These are phyloP conservation scores for Incumbomyces lentus DNA, from an alignment of 2,329 filamentous ascomycete genomes.

Conservation along the genomic window DNA sequence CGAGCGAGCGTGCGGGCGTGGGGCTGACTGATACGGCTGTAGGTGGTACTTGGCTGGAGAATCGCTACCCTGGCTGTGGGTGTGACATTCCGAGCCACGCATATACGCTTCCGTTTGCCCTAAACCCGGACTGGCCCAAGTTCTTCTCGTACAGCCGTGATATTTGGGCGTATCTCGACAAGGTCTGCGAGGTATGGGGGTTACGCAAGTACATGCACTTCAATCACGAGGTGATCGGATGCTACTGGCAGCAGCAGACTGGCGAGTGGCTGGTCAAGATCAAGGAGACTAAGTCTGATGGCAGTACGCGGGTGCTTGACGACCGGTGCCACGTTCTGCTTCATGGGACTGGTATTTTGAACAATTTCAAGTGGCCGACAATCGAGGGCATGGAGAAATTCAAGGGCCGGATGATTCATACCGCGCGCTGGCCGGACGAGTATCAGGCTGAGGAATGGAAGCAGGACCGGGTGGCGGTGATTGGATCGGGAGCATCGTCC, in stretches of 20 bases:
- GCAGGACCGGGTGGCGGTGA: slow-evolving; percentile 19
- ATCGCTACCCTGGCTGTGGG: slow-evolving; percentile 6
- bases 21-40: too few species aligned
- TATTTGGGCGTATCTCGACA: slow-evolving; percentile 35
- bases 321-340: slow-evolving; percentile 36
- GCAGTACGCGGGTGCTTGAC: slow-evolving; percentile 29
- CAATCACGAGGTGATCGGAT: slow-evolving; percentile 37
- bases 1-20: too few species aligned
- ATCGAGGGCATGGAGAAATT: slow-evolving; percentile 22
- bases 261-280: slow-evolving; percentile 43
- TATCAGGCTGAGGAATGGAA: slow-evolving; percentile 30
- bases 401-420: slow-evolving; percentile 22
- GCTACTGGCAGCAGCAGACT: slow-evolving; percentile 39
- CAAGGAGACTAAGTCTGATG: slow-evolving; percentile 27
- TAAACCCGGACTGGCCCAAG: slow-evolving; percentile 34
- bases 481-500: slow-evolving; percentile 20
- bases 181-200: slow-evolving; percentile 30
- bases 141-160: slow-evolving; percentile 33
- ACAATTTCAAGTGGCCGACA: slow-evolving; percentile 23
- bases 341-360: slow-evolving; percentile 31
- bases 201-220: slow-evolving; percentile 41
- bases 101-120: slow-evolving; percentile 26
- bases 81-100: slow-evolving; percentile 40
- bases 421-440: slow-evolving; percentile 32
- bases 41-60: slow-evolving; percentile 27